Conservation (phyloP, 352 stramenopile species). For the Pythium aquatile region DNA sequence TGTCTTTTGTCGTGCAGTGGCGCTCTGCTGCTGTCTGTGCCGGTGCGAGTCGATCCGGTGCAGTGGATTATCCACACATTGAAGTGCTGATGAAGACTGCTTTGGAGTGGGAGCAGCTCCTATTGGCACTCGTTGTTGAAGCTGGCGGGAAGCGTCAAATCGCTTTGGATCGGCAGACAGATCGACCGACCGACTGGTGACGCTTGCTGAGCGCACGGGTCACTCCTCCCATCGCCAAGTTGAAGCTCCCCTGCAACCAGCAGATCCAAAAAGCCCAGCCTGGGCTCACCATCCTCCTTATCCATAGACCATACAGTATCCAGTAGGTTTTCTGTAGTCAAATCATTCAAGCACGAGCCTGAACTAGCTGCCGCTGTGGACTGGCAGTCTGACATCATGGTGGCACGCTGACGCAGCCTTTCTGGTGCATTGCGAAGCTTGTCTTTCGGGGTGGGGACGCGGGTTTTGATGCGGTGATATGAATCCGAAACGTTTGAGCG, state of each 20-base stretch:
- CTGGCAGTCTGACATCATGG: background rate
- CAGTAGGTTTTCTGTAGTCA: background rate
- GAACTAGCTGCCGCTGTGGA: background rate
- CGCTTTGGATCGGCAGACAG: background rate
- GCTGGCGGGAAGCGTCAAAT: background rate
- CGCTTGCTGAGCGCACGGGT: background rate
- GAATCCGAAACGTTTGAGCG: background rate
- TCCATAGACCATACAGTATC: background rate
- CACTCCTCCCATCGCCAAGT: background rate
- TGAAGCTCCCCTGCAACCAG: no score
- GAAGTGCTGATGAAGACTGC: background rate
- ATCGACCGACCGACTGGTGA: no score
- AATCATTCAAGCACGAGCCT: background rate
- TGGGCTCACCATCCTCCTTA: no score
- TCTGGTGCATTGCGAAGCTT: background rate
- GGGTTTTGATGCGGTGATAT: background rate
- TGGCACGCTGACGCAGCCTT: background rate
- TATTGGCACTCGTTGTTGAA: background rate
- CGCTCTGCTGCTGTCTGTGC: background rate
- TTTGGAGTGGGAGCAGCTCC: background rate
- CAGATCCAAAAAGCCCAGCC: no score
- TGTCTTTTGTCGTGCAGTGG: background rate
- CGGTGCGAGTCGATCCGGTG: background rate
- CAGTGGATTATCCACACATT: background rate
- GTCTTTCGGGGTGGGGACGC: constrained; percentile 2